Evolutionary conservation across 441 rosid genomes (phyloP).

Genomic region (Erysimum pusillum): DNA sequence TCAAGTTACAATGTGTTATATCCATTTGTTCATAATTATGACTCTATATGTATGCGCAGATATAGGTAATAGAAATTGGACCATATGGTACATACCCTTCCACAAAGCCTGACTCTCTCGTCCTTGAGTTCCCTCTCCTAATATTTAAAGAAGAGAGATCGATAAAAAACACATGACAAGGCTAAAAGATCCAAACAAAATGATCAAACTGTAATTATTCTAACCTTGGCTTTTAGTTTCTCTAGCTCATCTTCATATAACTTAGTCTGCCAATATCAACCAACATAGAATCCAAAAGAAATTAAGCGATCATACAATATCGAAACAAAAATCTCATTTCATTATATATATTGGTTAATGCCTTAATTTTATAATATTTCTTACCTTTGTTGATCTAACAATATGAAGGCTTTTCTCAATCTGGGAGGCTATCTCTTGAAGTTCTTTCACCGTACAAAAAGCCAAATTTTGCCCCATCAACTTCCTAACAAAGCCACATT

Average conservation of each 20-base stretch:
- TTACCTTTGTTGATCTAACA: slow-evolving; percentile 72
- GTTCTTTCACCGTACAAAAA: slow-evolving; percentile 56
- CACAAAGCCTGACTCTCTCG: slow-evolving; percentile 48
- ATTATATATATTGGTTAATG: neutral
- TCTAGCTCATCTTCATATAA: slow-evolving; percentile 55
- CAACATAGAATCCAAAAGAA: slow-evolving; percentile 8
- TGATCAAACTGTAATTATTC: slow-evolving; percentile 11
- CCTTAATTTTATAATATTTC: slow-evolving; percentile 58
- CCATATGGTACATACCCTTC: slow-evolving; percentile 48
- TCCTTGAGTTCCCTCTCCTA: slow-evolving; percentile 59
- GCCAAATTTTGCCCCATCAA: slow-evolving; percentile 60
- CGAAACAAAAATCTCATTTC: slow-evolving; percentile 7
- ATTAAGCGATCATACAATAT: neutral
- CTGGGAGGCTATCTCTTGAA: slow-evolving; percentile 55
- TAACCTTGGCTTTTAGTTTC: slow-evolving; percentile 63
- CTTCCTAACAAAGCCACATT: slow-evolving; percentile 50
- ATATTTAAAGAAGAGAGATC: slow-evolving; percentile 10
- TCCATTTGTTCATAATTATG: slow-evolving; percentile 11
- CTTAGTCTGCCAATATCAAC: slow-evolving; percentile 49
- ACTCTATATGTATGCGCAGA: neutral
- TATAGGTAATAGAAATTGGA: slow-evolving; percentile 25
- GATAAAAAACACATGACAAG: slow-evolving; percentile 9
- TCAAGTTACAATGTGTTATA: slow-evolving; percentile 20
- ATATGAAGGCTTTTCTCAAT: slow-evolving; percentile 60
- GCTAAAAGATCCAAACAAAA: neutral